These are phyloP conservation scores for Apiospora kogelbergensis DNA, from an alignment of 2,329 filamentous ascomycete genomes.

Conservation along the genomic window DNA sequence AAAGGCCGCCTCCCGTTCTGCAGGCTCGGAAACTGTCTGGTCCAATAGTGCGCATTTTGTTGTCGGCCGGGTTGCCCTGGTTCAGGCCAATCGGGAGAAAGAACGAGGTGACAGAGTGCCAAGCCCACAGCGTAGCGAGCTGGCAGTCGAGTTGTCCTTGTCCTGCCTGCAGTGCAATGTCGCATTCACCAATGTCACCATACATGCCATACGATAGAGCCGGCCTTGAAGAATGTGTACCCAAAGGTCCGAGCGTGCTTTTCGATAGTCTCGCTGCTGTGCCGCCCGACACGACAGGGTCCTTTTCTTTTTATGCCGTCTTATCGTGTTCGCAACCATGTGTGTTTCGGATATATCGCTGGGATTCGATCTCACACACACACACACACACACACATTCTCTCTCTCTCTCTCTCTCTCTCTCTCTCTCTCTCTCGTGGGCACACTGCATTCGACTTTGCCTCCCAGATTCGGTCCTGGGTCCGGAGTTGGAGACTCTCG, in stretches of 20 bases:
- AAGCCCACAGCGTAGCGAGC: neutral
- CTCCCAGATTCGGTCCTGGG: neutral
- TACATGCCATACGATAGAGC: too few species aligned
- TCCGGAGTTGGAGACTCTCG: neutral
- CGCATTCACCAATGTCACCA: neutral
- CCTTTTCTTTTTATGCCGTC: neutral
- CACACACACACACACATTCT: too few species aligned
- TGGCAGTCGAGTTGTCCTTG: neutral
- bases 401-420: neutral
- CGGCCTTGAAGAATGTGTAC: neutral
- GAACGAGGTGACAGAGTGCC: neutral
- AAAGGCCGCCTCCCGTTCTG: too few species aligned
- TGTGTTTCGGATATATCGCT: neutral
- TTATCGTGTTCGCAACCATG: neutral
- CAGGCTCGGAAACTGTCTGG: neutral
- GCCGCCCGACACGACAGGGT: neutral
- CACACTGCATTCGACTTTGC: neutral
- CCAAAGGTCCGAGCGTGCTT: constrained; percentile 1
- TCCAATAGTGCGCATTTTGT: neutral
- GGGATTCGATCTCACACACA: neutral
- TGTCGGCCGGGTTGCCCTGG: too few species aligned
- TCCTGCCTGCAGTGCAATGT: neutral
- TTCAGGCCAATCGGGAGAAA: neutral
- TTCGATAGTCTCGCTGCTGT: constrained; percentile 5
- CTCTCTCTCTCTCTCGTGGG: neutral